Evolutionary conservation across 2,329 filamentous ascomycete genomes (phyloP), one percentile per base, ranked within the genome.

Genomic region (Fusarium mundagurra): DNA sequence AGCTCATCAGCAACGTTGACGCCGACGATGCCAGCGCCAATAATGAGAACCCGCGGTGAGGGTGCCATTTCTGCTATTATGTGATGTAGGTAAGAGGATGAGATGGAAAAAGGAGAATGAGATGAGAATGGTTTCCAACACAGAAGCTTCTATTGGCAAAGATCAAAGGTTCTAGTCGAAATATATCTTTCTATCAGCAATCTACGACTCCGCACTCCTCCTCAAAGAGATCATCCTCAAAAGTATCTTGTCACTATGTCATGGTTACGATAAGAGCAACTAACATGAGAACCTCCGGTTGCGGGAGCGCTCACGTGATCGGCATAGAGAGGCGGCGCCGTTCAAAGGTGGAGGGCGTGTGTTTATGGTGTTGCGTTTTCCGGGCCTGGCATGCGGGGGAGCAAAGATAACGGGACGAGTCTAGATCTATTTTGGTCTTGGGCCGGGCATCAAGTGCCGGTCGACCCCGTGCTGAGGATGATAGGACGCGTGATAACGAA

Each of bases 1-100:
- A 92, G 86, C 84, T 92, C 90, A 75, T 92, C 90, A 55, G 90
- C 90, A 55, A 92, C 81, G 68, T 92, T 92, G 65, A 86, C 86
- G 53, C 90, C 90, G 66, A 92, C 90, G 65, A 92, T 91, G 54
- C 90, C 90, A 58, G 90, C 90, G 43, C 90, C 90, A 68, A 90
- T 89, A 69, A 91, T 89, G 67, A 90, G 87, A 69, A 91, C 87
- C 74, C 85, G 82, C 75, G 84, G 81, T 78, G 75, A 70, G 34
- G 64, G 67, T 31, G 72, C 67, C 68, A 76, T 77, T 57, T 39
- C 54, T 48, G 24, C 61, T 13, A 36, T 55, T 54, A 54, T 53
- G 57, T 63, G 39, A 45, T 36, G 38, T 18, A 47, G 33, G 34
- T n/a, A 24, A 22, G 16, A 6, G 20, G 31, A 50, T 20, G 55